Conservation (phyloP, 805 yeast species). For the Kodamaea neixiangensis region DNA sequence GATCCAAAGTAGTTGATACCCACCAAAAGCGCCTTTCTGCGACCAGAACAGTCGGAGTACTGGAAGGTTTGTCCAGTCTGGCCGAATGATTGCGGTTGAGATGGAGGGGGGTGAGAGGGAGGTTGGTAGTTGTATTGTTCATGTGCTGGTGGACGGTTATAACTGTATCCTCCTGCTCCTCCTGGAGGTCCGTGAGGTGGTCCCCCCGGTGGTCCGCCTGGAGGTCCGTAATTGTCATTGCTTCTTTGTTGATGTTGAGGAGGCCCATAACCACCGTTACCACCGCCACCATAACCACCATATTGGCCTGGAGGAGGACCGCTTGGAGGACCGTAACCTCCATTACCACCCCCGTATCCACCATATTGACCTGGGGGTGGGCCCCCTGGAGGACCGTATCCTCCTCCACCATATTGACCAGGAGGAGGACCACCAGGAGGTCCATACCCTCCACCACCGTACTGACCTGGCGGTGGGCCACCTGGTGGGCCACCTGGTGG, state of each 20-base stretch:
- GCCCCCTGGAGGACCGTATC: conserved; percentile 24
- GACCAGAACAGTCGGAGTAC: conserved; percentile 40
- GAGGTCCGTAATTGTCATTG: conserved; percentile 12
- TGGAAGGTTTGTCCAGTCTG: conserved; percentile 37
- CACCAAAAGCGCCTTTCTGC: conserved; percentile 37
- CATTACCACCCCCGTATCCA: conserved; percentile 7
- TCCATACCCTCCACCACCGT: conserved; percentile 14
- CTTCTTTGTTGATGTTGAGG: conserved; percentile 16
- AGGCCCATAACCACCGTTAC: conserved; percentile 16
- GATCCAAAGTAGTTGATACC: conserved; percentile 39
- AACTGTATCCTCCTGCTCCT: neutral
- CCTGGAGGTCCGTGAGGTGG: conserved; percentile 2
- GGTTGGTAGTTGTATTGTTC: conserved; percentile 9
- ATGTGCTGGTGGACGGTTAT: conserved; percentile 2
- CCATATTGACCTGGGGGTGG: conserved; percentile 16
- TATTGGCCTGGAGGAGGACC: conserved; percentile 12
- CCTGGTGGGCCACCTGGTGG: conserved; percentile 15
- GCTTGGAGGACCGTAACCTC: conserved; percentile 18
- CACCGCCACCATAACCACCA: conserved; percentile 3
- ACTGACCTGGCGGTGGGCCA: conserved; percentile 21
- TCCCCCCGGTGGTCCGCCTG: conserved; percentile 7
- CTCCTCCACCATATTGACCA: conserved; percentile 7
- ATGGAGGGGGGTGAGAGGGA: conserved; percentile 26
- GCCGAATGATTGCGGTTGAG: conserved; percentile 39
- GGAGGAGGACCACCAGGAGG: conserved; percentile 18